A percentile compares a stretch with the other conserved stretches of the same genome.
Conservation (phyloP, 176 grass and related monocot species). For the Tuctoria greenei region DNA sequence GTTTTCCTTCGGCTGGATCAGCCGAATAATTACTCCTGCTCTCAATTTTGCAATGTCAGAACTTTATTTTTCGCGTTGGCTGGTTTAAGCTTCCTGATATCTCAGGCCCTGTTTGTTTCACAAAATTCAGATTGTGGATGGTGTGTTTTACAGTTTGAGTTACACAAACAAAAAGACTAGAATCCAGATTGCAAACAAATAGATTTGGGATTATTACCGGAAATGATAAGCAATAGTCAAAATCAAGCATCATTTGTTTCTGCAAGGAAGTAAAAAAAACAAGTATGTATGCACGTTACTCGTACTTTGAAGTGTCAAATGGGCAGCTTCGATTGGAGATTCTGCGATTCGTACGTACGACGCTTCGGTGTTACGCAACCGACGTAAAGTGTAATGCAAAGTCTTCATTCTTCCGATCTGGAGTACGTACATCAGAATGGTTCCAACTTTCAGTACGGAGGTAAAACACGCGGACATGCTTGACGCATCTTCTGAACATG, state of each 20-base stretch:
- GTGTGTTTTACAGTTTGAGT: too few relatives aligned
- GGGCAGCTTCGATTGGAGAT: not conserved
- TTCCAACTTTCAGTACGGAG: not conserved
- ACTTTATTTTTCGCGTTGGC: too few relatives aligned
- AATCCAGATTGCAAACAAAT: too few relatives aligned
- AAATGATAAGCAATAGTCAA: not conserved
- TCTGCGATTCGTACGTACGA: not conserved
- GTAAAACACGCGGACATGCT: constrained; percentile 14
- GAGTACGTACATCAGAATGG: constrained; percentile 11
- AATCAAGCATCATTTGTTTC: not conserved
- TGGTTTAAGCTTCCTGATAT: too few relatives aligned
- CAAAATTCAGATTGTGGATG: too few relatives aligned
- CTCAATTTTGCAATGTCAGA: too few relatives aligned
- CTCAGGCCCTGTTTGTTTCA: too few relatives aligned
- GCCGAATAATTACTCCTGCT: not conserved
- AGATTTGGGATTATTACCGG: too few relatives aligned
- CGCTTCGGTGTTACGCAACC: constrained; percentile 19
- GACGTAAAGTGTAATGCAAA: constrained; percentile 9
- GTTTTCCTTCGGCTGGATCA: not conserved
- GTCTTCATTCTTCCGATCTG: constrained; percentile 42
- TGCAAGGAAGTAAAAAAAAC: too few relatives aligned
- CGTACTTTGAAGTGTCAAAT: not conserved
- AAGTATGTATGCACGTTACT: not conserved
- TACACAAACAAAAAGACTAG: too few relatives aligned
- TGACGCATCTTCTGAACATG: constrained; percentile 18